Percentiles rank a stretch among this genome's conserved stretches.
These are phyloP conservation scores for Fusarium luffae DNA, from an alignment of 2,329 filamentous ascomycete species.

Conservation along the genomic window DNA sequence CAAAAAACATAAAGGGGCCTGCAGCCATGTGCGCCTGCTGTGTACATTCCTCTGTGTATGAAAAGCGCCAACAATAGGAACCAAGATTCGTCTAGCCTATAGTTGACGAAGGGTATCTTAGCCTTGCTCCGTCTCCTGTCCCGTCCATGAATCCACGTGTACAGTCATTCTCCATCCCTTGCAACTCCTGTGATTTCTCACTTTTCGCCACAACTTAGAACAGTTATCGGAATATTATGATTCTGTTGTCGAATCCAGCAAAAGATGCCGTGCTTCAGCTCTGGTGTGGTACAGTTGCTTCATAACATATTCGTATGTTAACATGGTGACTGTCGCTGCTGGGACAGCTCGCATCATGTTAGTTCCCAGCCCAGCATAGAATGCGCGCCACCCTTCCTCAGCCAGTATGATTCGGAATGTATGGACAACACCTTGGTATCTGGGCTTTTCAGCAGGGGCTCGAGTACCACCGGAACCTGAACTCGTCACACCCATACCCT, in stretches of 20 bases:
- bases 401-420: conserved; percentile 86
- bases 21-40: conserved; percentile 32
- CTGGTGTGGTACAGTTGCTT: conserved; percentile 60
- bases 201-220: conserved; percentile 2
- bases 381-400: conserved; percentile 96
- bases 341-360: conserved; percentile 97
- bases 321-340: conserved; percentile 95
- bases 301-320: conserved; percentile 90
- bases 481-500: conserved; percentile 60
- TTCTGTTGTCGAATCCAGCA: conserved; percentile 26
- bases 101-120: conserved; percentile 52
- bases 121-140: conserved; percentile 38
- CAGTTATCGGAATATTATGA: conserved; percentile 25
- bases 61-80: conserved; percentile 32
- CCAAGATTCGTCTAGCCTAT: conserved; percentile 50
- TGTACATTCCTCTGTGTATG: conserved; percentile 29
- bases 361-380: conserved; percentile 96
- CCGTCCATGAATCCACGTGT: conserved; percentile 31
- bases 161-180: conserved; percentile 25
- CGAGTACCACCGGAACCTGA: conserved; percentile 44
- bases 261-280: conserved; percentile 50
- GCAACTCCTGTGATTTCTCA: conserved; percentile 20
- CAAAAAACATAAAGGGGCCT: conserved; percentile 24
- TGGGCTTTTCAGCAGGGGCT: conserved; percentile 52
- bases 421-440: conserved; percentile 81